These are phyloP conservation scores for Penicillium hordei DNA, from an alignment of 2,329 filamentous ascomycete species.

Conservation along the genomic window DNA sequence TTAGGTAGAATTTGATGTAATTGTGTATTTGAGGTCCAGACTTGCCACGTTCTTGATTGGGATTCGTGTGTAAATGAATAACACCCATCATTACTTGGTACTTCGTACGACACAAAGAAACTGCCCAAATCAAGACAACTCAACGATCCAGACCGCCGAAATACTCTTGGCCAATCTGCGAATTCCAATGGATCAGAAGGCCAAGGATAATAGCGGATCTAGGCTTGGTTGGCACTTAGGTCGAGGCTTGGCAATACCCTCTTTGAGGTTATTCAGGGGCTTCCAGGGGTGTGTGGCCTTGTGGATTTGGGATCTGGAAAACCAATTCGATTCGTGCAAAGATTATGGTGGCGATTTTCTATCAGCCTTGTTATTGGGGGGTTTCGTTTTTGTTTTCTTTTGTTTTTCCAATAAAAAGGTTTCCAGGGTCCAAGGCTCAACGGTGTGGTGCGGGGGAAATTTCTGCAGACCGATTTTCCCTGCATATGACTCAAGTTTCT, in stretches of 20 bases:
- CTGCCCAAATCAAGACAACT: slow-evolving; percentile 2
- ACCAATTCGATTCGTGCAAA: not conserved
- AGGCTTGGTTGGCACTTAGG: slow-evolving; percentile 8
- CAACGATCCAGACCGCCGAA: slow-evolving; percentile 16
- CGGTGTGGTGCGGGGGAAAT: slow-evolving; percentile 2
- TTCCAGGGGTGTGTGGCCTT: not conserved
- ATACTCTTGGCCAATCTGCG: slow-evolving; percentile 3
- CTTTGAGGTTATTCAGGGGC: slow-evolving; percentile 23
- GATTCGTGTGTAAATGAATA: not conserved
- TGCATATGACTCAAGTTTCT: not conserved
- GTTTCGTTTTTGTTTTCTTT: not conserved
- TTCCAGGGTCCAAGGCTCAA: not conserved
- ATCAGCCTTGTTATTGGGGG: not conserved
- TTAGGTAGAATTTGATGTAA: not conserved
- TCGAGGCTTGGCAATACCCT: slow-evolving; percentile 18
- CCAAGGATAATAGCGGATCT: slow-evolving; percentile 22
- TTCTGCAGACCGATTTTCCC: not conserved
- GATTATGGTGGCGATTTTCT: not conserved
- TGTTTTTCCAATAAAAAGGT: no score
- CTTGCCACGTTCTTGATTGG: not conserved
- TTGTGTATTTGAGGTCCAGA: not conserved
- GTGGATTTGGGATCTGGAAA: not conserved
- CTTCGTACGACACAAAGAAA: not conserved
- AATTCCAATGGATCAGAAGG: slow-evolving; percentile 5
- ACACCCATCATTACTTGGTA: not conserved